These are phyloP conservation scores for Chrysosporium keratinophilum DNA, from an alignment of 2,329 filamentous ascomycete species.

Conservation along the genomic window DNA sequence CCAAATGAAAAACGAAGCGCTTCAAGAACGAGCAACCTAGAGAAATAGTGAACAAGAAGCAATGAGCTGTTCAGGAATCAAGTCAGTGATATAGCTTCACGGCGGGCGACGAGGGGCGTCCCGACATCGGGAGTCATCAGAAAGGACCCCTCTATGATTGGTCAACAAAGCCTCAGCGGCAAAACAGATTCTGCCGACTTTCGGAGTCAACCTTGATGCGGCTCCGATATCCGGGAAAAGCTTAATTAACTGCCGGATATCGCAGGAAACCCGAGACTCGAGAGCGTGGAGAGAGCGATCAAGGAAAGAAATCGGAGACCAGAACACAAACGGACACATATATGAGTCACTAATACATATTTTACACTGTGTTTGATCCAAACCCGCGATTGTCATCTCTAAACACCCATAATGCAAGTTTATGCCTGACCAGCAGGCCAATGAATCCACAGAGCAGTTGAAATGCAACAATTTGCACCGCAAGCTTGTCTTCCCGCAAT, in stretches of 20 bases:
- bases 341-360: not conserved
- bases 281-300: not conserved
- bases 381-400: constrained; percentile 63
- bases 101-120: constrained; percentile 5
- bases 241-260: not conserved
- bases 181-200: not conserved
- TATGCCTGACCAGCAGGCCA: constrained; percentile 76
- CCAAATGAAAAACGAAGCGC: too few species aligned
- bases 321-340: not conserved
- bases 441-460: constrained; percentile 67
- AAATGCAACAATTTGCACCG: constrained; percentile 66
- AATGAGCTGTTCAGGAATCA: constrained; percentile 2
- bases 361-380: constrained; percentile 15
- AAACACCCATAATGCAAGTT: constrained; percentile 78
- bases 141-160: constrained; percentile 9
- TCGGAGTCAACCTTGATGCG: constrained; percentile 11
- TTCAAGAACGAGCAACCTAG: not conserved
- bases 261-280: not conserved
- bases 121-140: constrained; percentile 15
- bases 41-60: not conserved
- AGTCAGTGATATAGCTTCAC: constrained; percentile 6
- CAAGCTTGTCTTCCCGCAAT: constrained; percentile 73
- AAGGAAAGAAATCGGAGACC: not conserved
- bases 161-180: constrained; percentile 6
- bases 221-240: constrained; percentile 2